These are phyloP conservation scores for Dimocarpus longan DNA, from an alignment of 345 rosid species.

Conservation along the genomic window DNA sequence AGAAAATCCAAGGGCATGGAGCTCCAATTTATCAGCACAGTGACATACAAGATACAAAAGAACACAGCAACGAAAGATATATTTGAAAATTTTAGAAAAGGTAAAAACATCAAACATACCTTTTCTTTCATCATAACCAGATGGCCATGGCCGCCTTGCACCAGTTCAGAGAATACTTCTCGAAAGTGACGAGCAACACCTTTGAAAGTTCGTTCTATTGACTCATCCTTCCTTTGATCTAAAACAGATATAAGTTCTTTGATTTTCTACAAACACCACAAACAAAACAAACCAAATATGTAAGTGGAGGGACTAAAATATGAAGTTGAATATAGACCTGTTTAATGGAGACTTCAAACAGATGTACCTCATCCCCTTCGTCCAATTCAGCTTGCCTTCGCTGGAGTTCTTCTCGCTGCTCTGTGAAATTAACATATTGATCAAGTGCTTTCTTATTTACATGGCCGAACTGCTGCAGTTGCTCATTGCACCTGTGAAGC, in stretches of 20 bases:
- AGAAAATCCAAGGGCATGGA: neutral
- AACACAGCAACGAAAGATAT: neutral
- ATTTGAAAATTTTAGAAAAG: neutral
- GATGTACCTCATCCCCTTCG: conserved; percentile 88
- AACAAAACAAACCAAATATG: neutral
- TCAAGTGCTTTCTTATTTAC: conserved; percentile 98
- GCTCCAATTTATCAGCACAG: neutral
- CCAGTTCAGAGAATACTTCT: conserved; percentile 92
- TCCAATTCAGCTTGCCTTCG: conserved; percentile 96
- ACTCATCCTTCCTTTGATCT: conserved; percentile 95
- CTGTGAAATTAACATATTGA: conserved; percentile 90
- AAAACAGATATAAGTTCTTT: conserved; percentile 79
- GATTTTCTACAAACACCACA: conserved; percentile 66
- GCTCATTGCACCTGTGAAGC: conserved; percentile 87
- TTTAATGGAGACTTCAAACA: neutral
- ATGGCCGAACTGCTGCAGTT: conserved; percentile 93
- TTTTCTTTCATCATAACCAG: conserved; percentile 93
- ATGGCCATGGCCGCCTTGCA: conserved; percentile 91
- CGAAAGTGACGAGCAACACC: conserved; percentile 92
- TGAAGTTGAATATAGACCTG: neutral
- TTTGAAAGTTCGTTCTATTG: conserved; percentile 96
- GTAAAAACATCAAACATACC: conserved; percentile 37
- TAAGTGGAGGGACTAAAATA: neutral
- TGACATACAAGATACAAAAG: conserved; percentile 5
- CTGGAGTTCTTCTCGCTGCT: conserved; percentile 94